Percentiles rank a stretch among this genome's conserved stretches.
phyloP scores from a whole-genome alignment of 441 rosid species.

The Oxalis stricta region DNA sequence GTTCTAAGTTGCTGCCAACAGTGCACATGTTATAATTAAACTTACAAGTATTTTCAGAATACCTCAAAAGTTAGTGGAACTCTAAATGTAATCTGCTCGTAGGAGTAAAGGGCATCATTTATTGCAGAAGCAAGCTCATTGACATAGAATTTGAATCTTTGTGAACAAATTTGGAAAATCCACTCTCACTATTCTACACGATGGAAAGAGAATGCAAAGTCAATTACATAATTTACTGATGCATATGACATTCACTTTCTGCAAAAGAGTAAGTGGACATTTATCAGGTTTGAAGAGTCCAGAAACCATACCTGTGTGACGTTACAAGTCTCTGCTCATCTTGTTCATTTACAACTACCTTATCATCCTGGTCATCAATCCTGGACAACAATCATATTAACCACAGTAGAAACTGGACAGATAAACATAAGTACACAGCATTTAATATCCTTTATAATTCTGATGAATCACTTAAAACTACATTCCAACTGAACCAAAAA shows the following conservation, averaged over 20 bases:
- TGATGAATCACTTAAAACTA: too few species aligned
- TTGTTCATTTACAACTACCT: constrained; percentile 48
- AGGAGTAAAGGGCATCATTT: constrained; percentile 86
- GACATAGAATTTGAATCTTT: constrained; percentile 36
- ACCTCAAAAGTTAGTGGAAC: constrained; percentile 1
- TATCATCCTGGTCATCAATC: constrained; percentile 79
- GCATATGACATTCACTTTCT: too few species aligned
- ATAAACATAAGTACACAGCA: not conserved
- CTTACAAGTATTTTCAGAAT: not conserved
- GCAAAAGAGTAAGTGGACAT: too few species aligned
- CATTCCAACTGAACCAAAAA: constrained; percentile 36
- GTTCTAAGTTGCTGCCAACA: constrained; percentile 60
- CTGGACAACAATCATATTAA: constrained; percentile 17
- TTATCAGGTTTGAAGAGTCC: too few species aligned
- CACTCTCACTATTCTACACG: constrained; percentile 63
- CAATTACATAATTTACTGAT: too few species aligned
- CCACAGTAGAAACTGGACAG: not conserved
- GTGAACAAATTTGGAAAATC: constrained; percentile 27
- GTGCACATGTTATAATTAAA: constrained; percentile 7
- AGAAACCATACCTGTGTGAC: constrained; percentile 67
- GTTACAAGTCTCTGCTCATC: constrained; percentile 88
- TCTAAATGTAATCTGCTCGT: constrained; percentile 55
- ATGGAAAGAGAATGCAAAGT: not conserved
- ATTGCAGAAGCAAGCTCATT: constrained; percentile 72
- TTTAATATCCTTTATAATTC: not conserved